Base-by-base conservation (phyloP, 2,329 filamentous ascomycete species). In the Cytospora piceicola region DNA sequence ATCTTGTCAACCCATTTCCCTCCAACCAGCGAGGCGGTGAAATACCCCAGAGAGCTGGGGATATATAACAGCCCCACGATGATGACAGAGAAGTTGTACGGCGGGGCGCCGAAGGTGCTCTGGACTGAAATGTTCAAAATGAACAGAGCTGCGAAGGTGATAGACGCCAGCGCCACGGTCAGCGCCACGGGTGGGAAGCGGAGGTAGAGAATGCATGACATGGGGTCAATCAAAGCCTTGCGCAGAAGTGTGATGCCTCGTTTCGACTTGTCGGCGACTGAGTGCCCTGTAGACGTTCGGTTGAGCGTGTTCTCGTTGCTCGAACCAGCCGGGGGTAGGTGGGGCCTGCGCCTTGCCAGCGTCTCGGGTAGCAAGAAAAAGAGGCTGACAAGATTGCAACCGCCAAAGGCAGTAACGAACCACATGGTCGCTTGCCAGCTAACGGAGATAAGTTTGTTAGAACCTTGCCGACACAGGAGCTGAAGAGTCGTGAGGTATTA, bases 1-100 rank as follows among this genome's bases (percentile, higher is more conserved):
- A 95, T 94, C 22, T 77, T 78, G 74, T 96, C 92, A 71, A 91
- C 89, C 92, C 92, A 95, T 52, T 81, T 82, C 0, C 92, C 92
- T 51, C 91, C 91, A 42, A 91, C 77, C 2, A 92, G 71, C 52
- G 89, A 90, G 0, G 89, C 84, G 6, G 87, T 68, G 55, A 94
- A 79, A 76, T 94, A 95, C 4, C 92, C 92, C 6, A 91, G 66
- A 0, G 89, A 90, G 51, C 87, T 86, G 0, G 92, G 90, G n/a
- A 94, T 84, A 74, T 95, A 95, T 27, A 93, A 80, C 42, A 93
- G 78, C 14, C 92, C 92, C 62, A 95, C 80, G 61, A 92, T 86
- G 70, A 92, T 80, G 54, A 87, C 85, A 7, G 80, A 77, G 75
- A 88, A 95, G 71, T 81, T 81, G 78, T 95, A 96, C 0, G 92